Percentiles rank a stretch among this genome's conserved stretches.
phyloP scores from a whole-genome alignment of 257 asterid genomes.

The Rehmannia glutinosa region DNA sequence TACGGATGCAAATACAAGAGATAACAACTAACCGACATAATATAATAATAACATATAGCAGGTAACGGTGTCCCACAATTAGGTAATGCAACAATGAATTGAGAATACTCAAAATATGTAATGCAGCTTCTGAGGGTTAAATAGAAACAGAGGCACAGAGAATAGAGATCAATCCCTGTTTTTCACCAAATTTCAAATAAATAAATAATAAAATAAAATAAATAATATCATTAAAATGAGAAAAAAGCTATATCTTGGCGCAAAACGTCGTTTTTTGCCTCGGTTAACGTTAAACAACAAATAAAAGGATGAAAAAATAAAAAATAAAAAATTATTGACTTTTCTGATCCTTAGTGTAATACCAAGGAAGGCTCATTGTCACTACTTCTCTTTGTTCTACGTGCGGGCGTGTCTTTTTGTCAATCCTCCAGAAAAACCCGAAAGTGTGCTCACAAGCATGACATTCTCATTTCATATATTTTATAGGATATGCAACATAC shows the following conservation, averaged over 20 bases:
- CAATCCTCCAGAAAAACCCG: not conserved
- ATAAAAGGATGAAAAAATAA: not conserved
- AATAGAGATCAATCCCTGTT: not conserved
- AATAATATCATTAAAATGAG: not conserved
- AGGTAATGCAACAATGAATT: conserved; percentile 3
- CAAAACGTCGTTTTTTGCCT: no score
- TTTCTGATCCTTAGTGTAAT: no score
- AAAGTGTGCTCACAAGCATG: not conserved
- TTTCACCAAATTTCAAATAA: no score
- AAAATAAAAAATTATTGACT: no score
- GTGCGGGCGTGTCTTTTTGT: not conserved
- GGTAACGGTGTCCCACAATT: not conserved
- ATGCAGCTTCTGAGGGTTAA: no score
- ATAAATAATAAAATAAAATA: not conserved
- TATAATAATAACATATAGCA: not conserved
- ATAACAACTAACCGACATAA: not conserved
- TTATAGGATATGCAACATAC: not conserved
- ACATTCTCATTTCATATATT: not conserved
- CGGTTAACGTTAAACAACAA: not conserved
- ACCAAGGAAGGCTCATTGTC: no score
- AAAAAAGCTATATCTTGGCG: no score
- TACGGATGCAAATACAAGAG: not conserved
- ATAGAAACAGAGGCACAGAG: not conserved
- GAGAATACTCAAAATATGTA: no score
- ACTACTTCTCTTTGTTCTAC: no score